These are phyloP conservation scores for Stachybotrys chartarum DNA, from an alignment of 2,329 filamentous ascomycete genomes.

Conservation along the genomic window DNA sequence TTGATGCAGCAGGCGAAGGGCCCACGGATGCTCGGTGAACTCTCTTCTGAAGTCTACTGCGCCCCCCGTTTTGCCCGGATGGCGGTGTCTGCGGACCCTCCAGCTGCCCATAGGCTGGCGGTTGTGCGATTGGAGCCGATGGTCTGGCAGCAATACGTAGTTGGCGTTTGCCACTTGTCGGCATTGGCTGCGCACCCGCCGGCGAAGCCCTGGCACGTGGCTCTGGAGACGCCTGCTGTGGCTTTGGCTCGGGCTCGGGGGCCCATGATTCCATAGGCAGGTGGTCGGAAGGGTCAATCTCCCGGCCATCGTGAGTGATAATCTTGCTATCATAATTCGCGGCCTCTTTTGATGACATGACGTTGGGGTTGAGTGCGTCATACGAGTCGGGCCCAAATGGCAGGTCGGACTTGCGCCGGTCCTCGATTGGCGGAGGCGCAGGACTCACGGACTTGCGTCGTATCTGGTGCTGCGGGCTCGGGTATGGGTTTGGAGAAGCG, in stretches of 20 bases:
- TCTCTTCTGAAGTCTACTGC: conserved; percentile 62
- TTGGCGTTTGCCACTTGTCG: conserved; percentile 41
- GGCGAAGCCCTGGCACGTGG: conserved; percentile 36
- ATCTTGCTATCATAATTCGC: conserved; percentile 60
- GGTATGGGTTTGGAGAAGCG: conserved; percentile 16
- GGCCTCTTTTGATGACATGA: conserved; percentile 31
- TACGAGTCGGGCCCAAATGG: conserved; percentile 74
- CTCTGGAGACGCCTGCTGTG: conserved; percentile 19
- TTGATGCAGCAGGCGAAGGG: conserved; percentile 28
- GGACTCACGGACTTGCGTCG: conserved; percentile 70
- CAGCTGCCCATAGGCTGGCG: conserved; percentile 18
- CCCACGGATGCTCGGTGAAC: conserved; percentile 32
- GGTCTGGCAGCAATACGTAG: conserved; percentile 44
- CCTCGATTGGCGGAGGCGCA: conserved; percentile 44
- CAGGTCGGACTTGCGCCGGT: conserved; percentile 49
- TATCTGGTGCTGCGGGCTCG: conserved; percentile 45
- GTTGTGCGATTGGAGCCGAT: conserved; percentile 35
- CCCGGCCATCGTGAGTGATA: conserved; percentile 66
- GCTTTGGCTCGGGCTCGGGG: conserved; percentile 59
- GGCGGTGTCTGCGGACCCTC: conserved; percentile 25
- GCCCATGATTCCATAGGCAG: conserved; percentile 72
- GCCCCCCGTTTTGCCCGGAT: conserved; percentile 29
- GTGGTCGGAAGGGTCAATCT: conserved; percentile 76
- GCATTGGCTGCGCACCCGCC: conserved; percentile 45
- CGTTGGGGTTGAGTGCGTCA: conserved; percentile 59